A percentile compares a stretch with the other conserved stretches of the same genome.
These are phyloP conservation scores for Panus rudis DNA, from an alignment of 768 basidiomycete species.

Conservation along the genomic window DNA sequence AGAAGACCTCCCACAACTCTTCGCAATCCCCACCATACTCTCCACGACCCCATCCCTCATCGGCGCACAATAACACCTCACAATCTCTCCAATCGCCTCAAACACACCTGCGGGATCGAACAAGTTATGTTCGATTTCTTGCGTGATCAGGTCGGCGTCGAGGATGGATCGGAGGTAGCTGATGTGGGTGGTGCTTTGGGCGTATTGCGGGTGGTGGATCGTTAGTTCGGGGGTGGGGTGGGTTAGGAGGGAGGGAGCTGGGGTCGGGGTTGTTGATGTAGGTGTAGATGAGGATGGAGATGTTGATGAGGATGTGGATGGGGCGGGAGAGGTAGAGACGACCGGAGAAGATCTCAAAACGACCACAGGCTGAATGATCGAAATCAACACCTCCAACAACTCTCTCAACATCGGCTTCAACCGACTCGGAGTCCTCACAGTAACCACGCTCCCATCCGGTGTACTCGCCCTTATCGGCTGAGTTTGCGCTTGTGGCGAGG, in stretches of 20 bases:
- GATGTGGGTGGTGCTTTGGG: constrained; percentile 57
- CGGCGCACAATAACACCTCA: constrained; percentile 90
- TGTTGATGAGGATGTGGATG: constrained; percentile 10
- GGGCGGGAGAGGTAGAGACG: too few relatives aligned
- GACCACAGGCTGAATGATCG: constrained; percentile 72
- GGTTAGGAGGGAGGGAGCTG: constrained; percentile 51
- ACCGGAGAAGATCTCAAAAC: too few relatives aligned
- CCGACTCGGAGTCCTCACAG: constrained; percentile 65
- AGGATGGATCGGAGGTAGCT: constrained; percentile 66
- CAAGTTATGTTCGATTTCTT: constrained; percentile 68
- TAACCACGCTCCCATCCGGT: constrained; percentile 33
- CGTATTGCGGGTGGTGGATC: constrained; percentile 51
- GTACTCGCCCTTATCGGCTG: constrained; percentile 31
- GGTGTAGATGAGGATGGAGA: constrained; percentile 13
- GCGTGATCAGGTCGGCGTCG: constrained; percentile 76
- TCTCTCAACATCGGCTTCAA: constrained; percentile 64
- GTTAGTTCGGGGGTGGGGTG: constrained; percentile 53
- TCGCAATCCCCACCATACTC: constrained; percentile 70
- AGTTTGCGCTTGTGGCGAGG: too few relatives aligned
- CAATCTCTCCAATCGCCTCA: constrained; percentile 66
- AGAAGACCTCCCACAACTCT: constrained; percentile 46
- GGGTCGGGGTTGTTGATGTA: constrained; percentile 42
- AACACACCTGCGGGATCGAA: constrained; percentile 81
- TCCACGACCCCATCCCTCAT: constrained; percentile 85
- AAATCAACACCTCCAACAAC: constrained; percentile 73